phyloP scores from a whole-genome alignment of 2,329 filamentous ascomycete species.

The Alternaria burnsii region DNA sequence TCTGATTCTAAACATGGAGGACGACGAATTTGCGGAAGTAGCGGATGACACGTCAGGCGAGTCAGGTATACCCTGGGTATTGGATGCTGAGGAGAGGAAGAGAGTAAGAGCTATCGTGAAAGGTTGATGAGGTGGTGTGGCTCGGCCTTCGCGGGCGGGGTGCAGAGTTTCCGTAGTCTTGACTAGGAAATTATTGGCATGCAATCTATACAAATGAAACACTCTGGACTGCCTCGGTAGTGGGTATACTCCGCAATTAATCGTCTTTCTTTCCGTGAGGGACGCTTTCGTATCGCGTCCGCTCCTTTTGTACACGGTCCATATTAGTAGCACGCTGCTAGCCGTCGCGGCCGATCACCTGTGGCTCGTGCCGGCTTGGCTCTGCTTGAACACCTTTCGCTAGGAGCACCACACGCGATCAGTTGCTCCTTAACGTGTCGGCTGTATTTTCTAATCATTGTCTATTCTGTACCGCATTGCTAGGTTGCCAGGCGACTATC shows the following conservation, averaged over 20 bases:
- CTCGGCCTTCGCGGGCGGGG: neutral
- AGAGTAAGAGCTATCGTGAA: constrained; percentile 74
- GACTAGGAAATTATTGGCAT: constrained; percentile 23
- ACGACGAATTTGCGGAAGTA: constrained; percentile 91
- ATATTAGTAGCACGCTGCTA: neutral
- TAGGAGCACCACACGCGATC: neutral
- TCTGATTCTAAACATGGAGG: constrained; percentile 91
- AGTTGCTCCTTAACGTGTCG: neutral
- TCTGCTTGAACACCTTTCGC: constrained; percentile 4
- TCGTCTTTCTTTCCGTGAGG: neutral
- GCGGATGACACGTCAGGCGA: constrained; percentile 58
- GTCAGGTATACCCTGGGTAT: constrained; percentile 73
- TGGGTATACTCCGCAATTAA: neutral
- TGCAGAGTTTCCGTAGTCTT: neutral
- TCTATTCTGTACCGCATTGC: neutral
- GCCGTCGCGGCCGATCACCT: constrained; percentile 4
- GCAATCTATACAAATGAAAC: constrained; percentile 26
- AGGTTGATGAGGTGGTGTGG: constrained; percentile 20
- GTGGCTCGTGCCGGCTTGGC: constrained; percentile 20
- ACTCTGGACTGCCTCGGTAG: constrained; percentile 1
- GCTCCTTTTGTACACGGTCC: neutral
- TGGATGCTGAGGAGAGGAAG: constrained; percentile 76
- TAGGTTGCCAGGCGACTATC: neutral
- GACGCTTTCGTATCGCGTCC: neutral
- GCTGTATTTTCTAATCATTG: neutral